Evolutionary conservation across 331 rosid species (phyloP), one percentile per base, ranked within the genome.

Genomic region (Arachis monticola): DNA sequence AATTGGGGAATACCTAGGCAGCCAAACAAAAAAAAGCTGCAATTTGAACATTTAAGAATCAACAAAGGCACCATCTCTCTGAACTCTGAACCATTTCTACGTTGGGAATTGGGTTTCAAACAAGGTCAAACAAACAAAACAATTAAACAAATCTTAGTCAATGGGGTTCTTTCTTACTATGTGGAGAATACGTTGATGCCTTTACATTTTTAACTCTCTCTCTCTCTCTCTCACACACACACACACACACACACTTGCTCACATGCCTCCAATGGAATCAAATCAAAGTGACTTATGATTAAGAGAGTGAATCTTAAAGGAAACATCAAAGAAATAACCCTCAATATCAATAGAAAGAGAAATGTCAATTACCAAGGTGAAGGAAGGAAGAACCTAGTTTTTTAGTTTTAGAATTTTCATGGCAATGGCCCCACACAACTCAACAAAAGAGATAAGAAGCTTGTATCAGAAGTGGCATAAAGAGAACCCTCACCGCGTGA

Each of bases 251-350:
- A 4, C 76, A 31, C 5, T 59, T 61, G 48, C 60, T 57, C 70
- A 70, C 75, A 44, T 80, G 78, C 67, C 74, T 59, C 58, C 59
- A 48, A 12, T 74, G 68, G 79, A 72, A 79, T 62, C 80, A 72
- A 85, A 79, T 78, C 74, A 52, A 13, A 38, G 57, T 3, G 5
- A 38, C 41, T 38, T 38, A 38, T 38, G 17, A 60, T 55, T 67
- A 44, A 65, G 60, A 84, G 56, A 48, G 22, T 75, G 71, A 75
- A 85, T 61, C 75, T 61, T 78, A 31, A 47, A 75, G 81, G 85
- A 84, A 78, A 78, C 81, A 41, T 8, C 75, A 57, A 8, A 60
- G 88, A 78, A 74, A 74, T 63, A 77, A 70, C 74, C 80, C 77
- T 48, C 22, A 27, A 27, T 38, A 63, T 64, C 56, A 62, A 27